A percentile compares a stretch with the other conserved stretches of the same genome.
phyloP scores from a whole-genome alignment of 2,329 filamentous ascomycete genomes.

The Immersiporthe knoxdaviesiana region DNA sequence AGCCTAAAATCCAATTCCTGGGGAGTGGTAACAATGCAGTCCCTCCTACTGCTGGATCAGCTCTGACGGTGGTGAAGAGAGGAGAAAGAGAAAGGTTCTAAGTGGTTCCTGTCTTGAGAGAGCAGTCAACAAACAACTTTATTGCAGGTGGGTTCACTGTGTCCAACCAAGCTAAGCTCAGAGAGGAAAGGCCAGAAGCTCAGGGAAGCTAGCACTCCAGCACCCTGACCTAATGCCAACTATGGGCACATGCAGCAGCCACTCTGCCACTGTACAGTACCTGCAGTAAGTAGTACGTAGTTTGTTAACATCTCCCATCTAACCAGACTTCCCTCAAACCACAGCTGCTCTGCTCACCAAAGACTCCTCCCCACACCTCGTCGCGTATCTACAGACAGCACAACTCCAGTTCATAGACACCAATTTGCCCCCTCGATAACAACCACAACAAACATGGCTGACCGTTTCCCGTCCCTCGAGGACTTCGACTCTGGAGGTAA shows the following conservation, averaged over 20 bases:
- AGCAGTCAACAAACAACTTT: slow-evolving; percentile 23
- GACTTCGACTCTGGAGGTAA: slow-evolving; percentile 72
- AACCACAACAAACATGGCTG: slow-evolving; percentile 62
- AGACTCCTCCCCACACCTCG: neutral
- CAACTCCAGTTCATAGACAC: neutral
- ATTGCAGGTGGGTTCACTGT: slow-evolving; percentile 4
- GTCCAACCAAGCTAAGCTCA: slow-evolving; percentile 4
- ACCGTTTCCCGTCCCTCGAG: slow-evolving; percentile 78
- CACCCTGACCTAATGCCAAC: slow-evolving; percentile 13
- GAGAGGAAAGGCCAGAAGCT: slow-evolving; percentile 6
- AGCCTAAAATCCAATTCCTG: neutral
- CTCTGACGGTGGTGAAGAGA: neutral
- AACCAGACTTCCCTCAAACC: neutral
- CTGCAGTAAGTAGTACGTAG: neutral
- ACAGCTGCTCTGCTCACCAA: neutral
- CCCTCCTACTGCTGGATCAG: slow-evolving; percentile 8
- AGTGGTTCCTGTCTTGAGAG: neutral
- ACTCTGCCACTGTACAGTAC: too few species aligned
- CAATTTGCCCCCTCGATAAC: neutral
- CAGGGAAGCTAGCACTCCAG: slow-evolving; percentile 5
- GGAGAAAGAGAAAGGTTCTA: slow-evolving; percentile 8
- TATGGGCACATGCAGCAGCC: slow-evolving; percentile 15
- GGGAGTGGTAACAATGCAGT: neutral
- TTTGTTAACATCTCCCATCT: neutral
- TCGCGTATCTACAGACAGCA: neutral